Evolutionary conservation across 2,329 filamentous ascomycete species (phyloP).

Genomic region (Colletotrichum viniferum): DNA sequence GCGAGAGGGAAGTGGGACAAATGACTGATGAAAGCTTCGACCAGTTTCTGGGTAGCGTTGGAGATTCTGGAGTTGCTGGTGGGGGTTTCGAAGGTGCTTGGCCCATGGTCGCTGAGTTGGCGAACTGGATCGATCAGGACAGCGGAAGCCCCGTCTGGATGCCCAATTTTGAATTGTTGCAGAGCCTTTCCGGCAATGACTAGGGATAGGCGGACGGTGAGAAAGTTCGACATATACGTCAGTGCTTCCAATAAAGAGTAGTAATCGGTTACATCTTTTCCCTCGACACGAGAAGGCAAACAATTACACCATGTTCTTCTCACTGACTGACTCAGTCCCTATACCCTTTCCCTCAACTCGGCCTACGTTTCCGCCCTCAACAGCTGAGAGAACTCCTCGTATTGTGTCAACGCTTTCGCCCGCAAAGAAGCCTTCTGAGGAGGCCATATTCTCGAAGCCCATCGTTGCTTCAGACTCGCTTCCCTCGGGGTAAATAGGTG

Average conservation of each 20-base stretch:
- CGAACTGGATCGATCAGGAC: constrained; percentile 34
- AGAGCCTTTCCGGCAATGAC: constrained; percentile 25
- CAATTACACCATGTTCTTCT: not conserved
- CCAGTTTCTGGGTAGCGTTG: not conserved
- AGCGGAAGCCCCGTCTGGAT: constrained; percentile 31
- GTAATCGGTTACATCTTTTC: not conserved
- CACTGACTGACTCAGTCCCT: not conserved
- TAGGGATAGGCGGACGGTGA: not conserved
- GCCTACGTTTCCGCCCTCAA: not conserved
- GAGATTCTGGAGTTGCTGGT: not conserved
- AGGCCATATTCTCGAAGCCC: constrained; percentile 24
- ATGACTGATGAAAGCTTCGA: not conserved
- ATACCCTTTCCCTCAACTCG: not conserved
- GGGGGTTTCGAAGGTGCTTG: constrained; percentile 24
- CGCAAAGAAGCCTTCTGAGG: constrained; percentile 25
- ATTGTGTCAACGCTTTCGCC: constrained; percentile 20
- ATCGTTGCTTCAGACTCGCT: constrained; percentile 1
- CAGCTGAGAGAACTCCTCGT: not conserved
- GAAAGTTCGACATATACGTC: not conserved
- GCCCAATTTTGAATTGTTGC: constrained; percentile 33
- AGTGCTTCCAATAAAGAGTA: not conserved
- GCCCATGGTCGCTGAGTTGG: constrained; percentile 32
- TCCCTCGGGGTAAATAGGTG: constrained; percentile 23
- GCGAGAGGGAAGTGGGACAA: not conserved
- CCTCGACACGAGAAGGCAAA: not conserved